These are phyloP conservation scores for Penicillium brasilianum DNA, from an alignment of 2,329 filamentous ascomycete species.

Conservation along the genomic window DNA sequence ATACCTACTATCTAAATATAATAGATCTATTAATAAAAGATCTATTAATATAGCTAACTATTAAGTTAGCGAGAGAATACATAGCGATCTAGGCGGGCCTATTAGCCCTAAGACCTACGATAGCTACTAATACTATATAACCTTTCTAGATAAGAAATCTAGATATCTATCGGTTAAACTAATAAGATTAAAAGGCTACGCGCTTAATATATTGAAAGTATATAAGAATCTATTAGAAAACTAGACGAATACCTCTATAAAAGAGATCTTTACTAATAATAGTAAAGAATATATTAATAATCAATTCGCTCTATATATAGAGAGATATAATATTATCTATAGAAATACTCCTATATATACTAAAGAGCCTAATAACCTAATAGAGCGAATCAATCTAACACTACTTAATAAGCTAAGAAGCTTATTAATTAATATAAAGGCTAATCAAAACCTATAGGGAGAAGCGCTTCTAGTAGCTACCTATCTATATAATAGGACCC, in stretches of 20 bases:
- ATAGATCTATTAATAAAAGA: conserved; percentile 1
- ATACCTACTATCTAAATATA: neutral
- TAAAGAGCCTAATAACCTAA: neutral
- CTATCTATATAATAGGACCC: neutral
- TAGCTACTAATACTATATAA: neutral
- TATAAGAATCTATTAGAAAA: neutral
- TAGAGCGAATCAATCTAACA: neutral
- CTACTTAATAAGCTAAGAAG: neutral
- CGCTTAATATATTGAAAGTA: neutral
- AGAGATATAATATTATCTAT: neutral
- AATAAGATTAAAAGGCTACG: neutral
- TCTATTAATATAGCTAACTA: neutral
- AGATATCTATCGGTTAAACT: neutral
- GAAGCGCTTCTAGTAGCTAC: neutral
- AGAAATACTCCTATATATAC: neutral
- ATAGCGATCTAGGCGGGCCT: neutral
- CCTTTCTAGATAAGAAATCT: neutral
- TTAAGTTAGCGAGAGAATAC: neutral
- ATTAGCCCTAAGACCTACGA: neutral
- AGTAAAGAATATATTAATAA: neutral
- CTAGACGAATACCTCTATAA: neutral
- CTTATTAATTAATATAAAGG: neutral
- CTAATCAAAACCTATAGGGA: neutral
- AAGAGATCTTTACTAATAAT: neutral
- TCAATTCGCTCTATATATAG: neutral